These are phyloP conservation scores for Phytophthora cryptogea DNA, from an alignment of 352 stramenopile genomes.

Conservation along the genomic window DNA sequence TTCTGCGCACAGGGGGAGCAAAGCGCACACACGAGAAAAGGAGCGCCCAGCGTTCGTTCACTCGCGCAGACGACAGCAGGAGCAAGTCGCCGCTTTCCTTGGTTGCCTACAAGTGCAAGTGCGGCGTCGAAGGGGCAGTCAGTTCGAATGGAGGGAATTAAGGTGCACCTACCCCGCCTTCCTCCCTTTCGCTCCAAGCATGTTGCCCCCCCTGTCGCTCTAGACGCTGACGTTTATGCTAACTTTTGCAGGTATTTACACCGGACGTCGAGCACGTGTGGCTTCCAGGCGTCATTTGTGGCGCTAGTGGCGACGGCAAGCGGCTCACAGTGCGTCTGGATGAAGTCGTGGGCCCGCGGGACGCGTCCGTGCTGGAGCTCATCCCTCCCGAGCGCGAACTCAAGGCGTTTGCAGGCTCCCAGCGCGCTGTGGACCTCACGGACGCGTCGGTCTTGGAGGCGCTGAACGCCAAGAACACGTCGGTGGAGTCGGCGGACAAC, in stretches of 20 bases:
- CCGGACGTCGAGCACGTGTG: constrained; percentile 81
- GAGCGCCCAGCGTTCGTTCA: constrained; percentile 24
- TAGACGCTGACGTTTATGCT: constrained; percentile 23
- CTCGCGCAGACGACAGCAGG: constrained; percentile 26
- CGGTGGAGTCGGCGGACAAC: constrained; percentile 39
- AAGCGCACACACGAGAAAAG: constrained; percentile 20
- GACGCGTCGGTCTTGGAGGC: constrained; percentile 60
- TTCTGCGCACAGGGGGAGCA: constrained; percentile 16
- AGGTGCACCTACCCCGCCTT: constrained; percentile 32
- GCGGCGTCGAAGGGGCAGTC: constrained; percentile 8
- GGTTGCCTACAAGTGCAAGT: constrained; percentile 3
- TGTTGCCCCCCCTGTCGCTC: constrained; percentile 16
- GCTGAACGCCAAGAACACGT: constrained; percentile 67
- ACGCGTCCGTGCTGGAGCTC: constrained; percentile 41
- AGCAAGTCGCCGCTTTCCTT: constrained; percentile 2
- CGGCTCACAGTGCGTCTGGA: constrained; percentile 69
- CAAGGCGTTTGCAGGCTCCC: constrained; percentile 51
- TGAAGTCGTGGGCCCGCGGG: constrained; percentile 56
- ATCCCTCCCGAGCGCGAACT: constrained; percentile 61
- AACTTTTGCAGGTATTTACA: constrained; percentile 57
- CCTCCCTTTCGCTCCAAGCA: neutral
- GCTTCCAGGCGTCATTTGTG: constrained; percentile 75
- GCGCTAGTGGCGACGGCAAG: constrained; percentile 45
- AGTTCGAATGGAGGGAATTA: constrained; percentile 58
- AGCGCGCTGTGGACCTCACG: constrained; percentile 58